Evolutionary conservation across 2,329 filamentous ascomycete genomes (phyloP), one percentile per base, ranked within the genome.

Genomic region (Penicillium hordei): DNA sequence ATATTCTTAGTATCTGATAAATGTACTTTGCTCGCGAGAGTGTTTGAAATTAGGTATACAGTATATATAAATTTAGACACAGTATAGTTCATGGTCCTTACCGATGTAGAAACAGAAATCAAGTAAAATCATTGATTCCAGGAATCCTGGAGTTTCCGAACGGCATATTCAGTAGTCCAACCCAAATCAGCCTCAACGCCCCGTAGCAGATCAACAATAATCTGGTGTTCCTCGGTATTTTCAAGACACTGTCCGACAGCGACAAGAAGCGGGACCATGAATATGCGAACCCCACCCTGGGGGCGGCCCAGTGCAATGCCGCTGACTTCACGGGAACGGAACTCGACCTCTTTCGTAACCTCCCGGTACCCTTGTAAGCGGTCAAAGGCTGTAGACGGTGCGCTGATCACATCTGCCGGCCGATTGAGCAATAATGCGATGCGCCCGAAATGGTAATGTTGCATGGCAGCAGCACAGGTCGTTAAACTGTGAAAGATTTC

Each of bases 391-490:
- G 81, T 83, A 21, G 79, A 80, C 21, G 79, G 76, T 4, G 76
- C 78, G 46, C 78, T 79, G 3, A 83, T 81, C 0, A 80, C 82
- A 56, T 87, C 81, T 17, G 81, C 78, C 0, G 83, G 83, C 57
- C 83, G 81, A 64, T 88, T 87, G 61, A 86, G 79, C 13, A 86
- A 77, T 0, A 89, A 69, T 5, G 87, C 78, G 12, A 88, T 84
- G 43, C 83, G 80, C 1, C 83, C 84, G 76, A 88, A 87, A 65
- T 88, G 83, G 62, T 86, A 88, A 58, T 81, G 81, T 65, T 87
- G 85, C 80, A 88, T 86, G 0, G 85, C 82, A 4, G 83, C 82
- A 0, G 83, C 85, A 68, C 84, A 88, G 70, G 86, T 82, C 0
- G 85, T 80, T 0, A 84, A 77, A 52, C 81, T 81, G 67, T 85